Conservation (phyloP, 1,139 yeast genomes). For the Suhomyces chickasaworum region DNA sequence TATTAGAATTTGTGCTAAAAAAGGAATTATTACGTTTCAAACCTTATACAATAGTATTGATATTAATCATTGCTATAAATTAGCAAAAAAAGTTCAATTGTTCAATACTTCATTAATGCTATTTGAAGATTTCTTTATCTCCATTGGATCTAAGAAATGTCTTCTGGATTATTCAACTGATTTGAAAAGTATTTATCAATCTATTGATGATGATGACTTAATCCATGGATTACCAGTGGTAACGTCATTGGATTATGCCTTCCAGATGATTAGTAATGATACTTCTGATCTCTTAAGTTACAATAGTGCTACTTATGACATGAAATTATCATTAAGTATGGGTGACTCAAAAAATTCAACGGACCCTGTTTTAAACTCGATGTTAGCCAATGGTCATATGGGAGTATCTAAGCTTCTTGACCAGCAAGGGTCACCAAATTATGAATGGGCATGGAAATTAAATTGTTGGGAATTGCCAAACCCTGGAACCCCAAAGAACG, state of each 20-base stretch:
- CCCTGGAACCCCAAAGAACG: constrained; percentile 30
- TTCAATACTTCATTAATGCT: constrained; percentile 54
- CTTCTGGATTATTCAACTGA: background rate
- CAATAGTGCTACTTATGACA: constrained; percentile 60
- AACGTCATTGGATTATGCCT: constrained; percentile 54
- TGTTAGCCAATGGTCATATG: constrained; percentile 48
- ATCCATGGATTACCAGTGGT: constrained; percentile 62
- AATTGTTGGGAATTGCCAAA: constrained; percentile 68
- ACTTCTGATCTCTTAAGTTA: constrained; percentile 49
- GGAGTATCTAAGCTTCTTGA: constrained; percentile 47
- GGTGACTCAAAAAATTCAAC: constrained; percentile 9
- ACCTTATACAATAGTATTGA: constrained; percentile 39
- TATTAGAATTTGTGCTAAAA: constrained; percentile 48
- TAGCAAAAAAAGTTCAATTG: constrained; percentile 40
- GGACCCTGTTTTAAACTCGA: constrained; percentile 25
- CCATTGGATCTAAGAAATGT: constrained; percentile 13
- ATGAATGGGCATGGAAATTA: constrained; percentile 70
- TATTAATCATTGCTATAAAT: constrained; percentile 28
- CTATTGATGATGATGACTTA: constrained; percentile 62
- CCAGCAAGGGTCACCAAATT: constrained; percentile 16
- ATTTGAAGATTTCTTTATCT: constrained; percentile 48
- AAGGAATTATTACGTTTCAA: constrained; percentile 32
- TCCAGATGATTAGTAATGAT: constrained; percentile 41
- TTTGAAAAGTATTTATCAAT: constrained; percentile 40
- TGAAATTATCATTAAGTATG: constrained; percentile 32